These are phyloP conservation scores for Pseudoturritis turrita DNA, from an alignment of 345 rosid species.

Conservation along the genomic window DNA sequence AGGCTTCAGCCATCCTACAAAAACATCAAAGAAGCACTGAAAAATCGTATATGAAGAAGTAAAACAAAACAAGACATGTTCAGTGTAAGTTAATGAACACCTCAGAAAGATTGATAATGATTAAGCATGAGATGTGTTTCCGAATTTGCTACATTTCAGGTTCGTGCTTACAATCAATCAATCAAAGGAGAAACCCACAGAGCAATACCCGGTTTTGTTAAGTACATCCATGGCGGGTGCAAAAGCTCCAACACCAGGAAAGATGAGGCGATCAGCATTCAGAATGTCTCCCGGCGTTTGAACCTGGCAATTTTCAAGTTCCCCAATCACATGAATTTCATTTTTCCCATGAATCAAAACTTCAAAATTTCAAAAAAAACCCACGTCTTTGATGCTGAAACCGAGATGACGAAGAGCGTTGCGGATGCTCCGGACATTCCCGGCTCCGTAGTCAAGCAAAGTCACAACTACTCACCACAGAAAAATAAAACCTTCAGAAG, in stretches of 20 bases:
- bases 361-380: not conserved
- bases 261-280: slow-evolving; percentile 71
- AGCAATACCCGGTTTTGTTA: slow-evolving; percentile 69
- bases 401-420: slow-evolving; percentile 84
- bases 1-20: slow-evolving; percentile 87
- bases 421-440: slow-evolving; percentile 83
- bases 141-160: not conserved
- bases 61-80: not conserved
- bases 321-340: not conserved
- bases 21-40: not conserved
- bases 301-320: slow-evolving; percentile 48
- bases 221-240: slow-evolving; percentile 93
- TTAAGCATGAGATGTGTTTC: not conserved
- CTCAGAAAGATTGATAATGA: not conserved
- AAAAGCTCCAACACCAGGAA: slow-evolving; percentile 96
- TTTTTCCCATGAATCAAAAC: not conserved
- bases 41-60: not conserved
- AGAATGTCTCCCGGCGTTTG: slow-evolving; percentile 71
- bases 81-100: not conserved
- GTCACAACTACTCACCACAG: slow-evolving; percentile 50
- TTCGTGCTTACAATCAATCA: not conserved
- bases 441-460: slow-evolving; percentile 94
- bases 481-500: not conserved
- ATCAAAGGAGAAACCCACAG: not conserved
- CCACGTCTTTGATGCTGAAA: slow-evolving; percentile 69